Percentiles rank a stretch among this genome's conserved stretches.
These are phyloP conservation scores for Rhinocladiella similis DNA, from an alignment of 2,329 filamentous ascomycete species.

Conservation along the genomic window DNA sequence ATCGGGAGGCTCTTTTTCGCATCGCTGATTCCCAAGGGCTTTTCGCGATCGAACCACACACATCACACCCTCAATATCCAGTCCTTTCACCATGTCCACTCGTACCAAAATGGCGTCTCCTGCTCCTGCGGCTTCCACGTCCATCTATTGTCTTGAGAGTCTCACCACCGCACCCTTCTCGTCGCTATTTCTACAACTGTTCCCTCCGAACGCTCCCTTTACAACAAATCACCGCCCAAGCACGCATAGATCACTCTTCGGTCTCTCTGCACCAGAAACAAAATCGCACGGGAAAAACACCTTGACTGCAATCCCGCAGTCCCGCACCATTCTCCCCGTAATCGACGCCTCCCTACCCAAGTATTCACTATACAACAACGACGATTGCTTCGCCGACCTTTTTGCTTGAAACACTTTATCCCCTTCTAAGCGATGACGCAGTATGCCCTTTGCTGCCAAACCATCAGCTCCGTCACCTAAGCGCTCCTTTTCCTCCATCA, in stretches of 20 bases:
- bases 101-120: slow-evolving; percentile 13
- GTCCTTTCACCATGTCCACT: not conserved
- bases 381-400: not conserved
- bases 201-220: not conserved
- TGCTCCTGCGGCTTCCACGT: not conserved
- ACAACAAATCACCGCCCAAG: not conserved
- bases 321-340: not conserved
- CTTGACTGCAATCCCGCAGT: not conserved
- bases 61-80: slow-evolving; percentile 11
- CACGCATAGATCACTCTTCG: not conserved
- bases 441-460: slow-evolving; percentile 11
- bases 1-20: slow-evolving; percentile 17
- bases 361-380: not conserved
- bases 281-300: not conserved
- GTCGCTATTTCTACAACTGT: not conserved
- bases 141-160: slow-evolving; percentile 4
- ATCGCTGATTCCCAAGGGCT: slow-evolving; percentile 6
- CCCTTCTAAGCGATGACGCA: slow-evolving; percentile 20
- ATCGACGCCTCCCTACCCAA: not conserved
- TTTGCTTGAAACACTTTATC: not conserved
- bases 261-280: not conserved
- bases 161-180: slow-evolving; percentile 1
- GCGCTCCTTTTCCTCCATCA: slow-evolving; percentile 13
- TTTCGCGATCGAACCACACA: slow-evolving; percentile 25
- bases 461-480: slow-evolving; percentile 19